Percentiles rank a stretch among this genome's conserved stretches.
Conservation (phyloP, 169 alveolate genomes). For the Eimeria necatrix region DNA sequence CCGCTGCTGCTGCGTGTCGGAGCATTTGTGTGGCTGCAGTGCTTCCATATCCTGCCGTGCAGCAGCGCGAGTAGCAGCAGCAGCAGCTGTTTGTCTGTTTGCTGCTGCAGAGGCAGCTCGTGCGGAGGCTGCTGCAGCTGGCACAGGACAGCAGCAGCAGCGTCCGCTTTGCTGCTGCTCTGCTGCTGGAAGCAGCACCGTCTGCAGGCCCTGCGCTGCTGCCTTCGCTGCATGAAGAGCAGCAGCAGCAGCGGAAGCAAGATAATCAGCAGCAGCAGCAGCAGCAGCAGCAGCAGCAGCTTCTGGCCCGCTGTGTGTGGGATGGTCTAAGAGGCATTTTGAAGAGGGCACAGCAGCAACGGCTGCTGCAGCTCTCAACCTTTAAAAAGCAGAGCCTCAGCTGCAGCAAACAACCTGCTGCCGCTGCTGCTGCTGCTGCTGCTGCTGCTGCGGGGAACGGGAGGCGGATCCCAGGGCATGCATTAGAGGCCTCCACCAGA, state of each 20-base stretch:
- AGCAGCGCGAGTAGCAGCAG: no score
- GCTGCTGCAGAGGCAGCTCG: conserved; percentile 48
- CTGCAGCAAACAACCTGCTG: neutral
- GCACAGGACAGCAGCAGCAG: conserved; percentile 30
- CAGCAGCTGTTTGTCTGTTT: neutral
- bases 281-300: conserved; percentile 54
- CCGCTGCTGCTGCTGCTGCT: conserved; percentile 41
- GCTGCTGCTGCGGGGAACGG: neutral
- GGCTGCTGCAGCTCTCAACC: conserved; percentile 17
- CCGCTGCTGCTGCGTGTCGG: neutral
- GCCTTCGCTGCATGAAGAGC: neutral
- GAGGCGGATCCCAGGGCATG: neutral
- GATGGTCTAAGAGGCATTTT: conserved; percentile 15
- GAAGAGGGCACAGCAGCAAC: conserved; percentile 34
- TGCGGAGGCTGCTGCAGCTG: neutral
- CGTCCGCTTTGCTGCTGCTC: conserved; percentile 46
- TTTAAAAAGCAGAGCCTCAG: neutral
- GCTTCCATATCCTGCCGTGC: no score
- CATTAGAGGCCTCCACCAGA: neutral
- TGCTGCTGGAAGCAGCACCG: conserved; percentile 18
- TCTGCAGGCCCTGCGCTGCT: neutral
- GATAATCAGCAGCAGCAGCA: conserved; percentile 1
- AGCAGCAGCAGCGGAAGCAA: conserved; percentile 30
- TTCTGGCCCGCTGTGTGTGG: conserved; percentile 45
- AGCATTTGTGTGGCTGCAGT: no score